Base-by-base conservation (phyloP, 495 filamentous ascomycete species). In the Aspergillus bridgeri region DNA sequence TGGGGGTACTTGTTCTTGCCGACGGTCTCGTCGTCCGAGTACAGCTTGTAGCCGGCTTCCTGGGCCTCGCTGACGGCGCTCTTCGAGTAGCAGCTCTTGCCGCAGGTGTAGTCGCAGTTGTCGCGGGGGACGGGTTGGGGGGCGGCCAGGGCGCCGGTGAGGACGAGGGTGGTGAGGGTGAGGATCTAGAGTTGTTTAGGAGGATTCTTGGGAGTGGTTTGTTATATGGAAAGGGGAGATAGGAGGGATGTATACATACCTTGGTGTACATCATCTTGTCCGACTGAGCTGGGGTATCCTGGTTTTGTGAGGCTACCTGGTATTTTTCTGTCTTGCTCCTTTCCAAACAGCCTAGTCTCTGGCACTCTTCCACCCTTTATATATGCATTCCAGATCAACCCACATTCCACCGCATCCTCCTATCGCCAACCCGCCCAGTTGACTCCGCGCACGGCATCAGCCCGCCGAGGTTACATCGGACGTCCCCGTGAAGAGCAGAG, bases 1-100 rank as follows among this genome's bases (percentile, higher is more conserved):
- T 91, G 88, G 0, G 88, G 88, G 68, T 91, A 91, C 60, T 69
- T 62, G 67, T 79, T 74, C 56, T 55, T 62, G 55, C 81, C 75
- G 24, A 79, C 76, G 13, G 74, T 78, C 6, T 72, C 29, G 44
- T 81, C 85, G 5, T 65, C 48, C 18, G 73, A 33, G 56, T 82
- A 69, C 29, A 82, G 75, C 4, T 64, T 54, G 69, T 81, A 83
- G 0, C 81, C 85, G 33, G 76, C 69, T 22, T 69, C 59, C 6
- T 77, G 65, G 51, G 86, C 86, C 3, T 73, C 73, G 52, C 71
- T 71, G 50, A 87, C 75, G 33, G 67, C 72, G 45, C 58, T 69
- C 51, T 61, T 70, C 48, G 64, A 71, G 72, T 86, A 86, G 69
- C 70, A 80, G 48, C 66, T 68, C 18, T 65, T 71, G 53, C 82